Conservation (phyloP, 2,329 filamentous ascomycete genomes). For the Exophiala viscosa region DNA sequence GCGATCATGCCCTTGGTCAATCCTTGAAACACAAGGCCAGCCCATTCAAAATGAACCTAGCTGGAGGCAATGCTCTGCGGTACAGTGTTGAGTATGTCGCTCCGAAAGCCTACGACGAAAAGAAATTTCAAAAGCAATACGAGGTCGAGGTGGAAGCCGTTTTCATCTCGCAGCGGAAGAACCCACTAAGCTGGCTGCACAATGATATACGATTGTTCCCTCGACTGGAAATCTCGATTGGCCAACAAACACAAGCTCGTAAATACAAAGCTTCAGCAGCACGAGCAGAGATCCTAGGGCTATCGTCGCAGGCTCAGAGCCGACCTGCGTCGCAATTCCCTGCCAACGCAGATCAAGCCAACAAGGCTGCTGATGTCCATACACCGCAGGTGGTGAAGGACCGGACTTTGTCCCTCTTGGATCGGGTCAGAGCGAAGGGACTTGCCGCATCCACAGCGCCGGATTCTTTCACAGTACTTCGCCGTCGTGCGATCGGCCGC, state of each 20-base stretch:
- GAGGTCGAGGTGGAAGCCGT: constrained; percentile 44
- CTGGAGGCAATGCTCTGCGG: constrained; percentile 34
- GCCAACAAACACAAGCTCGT: constrained; percentile 24
- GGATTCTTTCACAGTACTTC: constrained; percentile 55
- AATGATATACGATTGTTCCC: constrained; percentile 35
- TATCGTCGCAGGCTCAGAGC: constrained; percentile 9
- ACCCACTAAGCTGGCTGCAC: constrained; percentile 28
- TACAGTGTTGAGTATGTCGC: constrained; percentile 24
- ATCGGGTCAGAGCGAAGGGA: constrained; percentile 71
- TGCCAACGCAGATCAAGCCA: neutral
- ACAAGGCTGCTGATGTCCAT: neutral
- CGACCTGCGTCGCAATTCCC: constrained; percentile 15
- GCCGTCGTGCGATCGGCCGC: constrained; percentile 63
- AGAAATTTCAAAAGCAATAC: constrained; percentile 49
- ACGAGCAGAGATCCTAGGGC: constrained; percentile 21
- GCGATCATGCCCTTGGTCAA: neutral
- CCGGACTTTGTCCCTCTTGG: constrained; percentile 56
- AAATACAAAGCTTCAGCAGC: constrained; percentile 20
- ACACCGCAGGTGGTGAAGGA: constrained; percentile 33
- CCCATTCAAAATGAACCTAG: constrained; percentile 40
- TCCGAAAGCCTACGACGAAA: constrained; percentile 38
- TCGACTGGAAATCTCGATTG: constrained; percentile 31
- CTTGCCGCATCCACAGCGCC: constrained; percentile 47
- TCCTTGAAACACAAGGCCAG: constrained; percentile 26
- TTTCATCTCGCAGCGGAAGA: constrained; percentile 41